Conservation (phyloP, 1,139 yeast genomes). For the Debaryomyces fabryi region DNA sequence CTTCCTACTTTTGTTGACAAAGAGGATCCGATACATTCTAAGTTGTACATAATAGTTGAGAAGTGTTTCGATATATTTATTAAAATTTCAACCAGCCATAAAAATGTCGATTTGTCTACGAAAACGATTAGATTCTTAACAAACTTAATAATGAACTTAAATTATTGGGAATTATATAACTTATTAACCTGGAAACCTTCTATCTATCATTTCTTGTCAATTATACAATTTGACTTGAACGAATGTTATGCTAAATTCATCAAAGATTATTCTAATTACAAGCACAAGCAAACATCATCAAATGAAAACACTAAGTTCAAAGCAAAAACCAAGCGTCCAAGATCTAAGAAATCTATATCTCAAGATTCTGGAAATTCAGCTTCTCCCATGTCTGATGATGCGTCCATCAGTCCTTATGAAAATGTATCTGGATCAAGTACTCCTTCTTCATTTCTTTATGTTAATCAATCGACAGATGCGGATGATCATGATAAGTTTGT, state of each 20-base stretch:
- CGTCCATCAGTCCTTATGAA: constrained; percentile 12
- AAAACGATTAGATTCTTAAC: constrained; percentile 44
- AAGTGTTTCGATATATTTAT: constrained; percentile 44
- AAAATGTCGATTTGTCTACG: constrained; percentile 37
- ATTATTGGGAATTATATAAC: constrained; percentile 52
- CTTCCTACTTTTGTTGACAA: constrained; percentile 26
- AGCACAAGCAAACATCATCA: constrained; percentile 23
- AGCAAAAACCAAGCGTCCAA: constrained; percentile 17
- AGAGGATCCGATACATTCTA: constrained; percentile 36
- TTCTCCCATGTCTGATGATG: constrained; percentile 16
- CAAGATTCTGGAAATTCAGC: constrained; percentile 8
- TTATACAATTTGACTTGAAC: constrained; percentile 43
- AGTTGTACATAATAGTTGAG: constrained; percentile 39
- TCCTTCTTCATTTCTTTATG: constrained; percentile 18
- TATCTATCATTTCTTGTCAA: constrained; percentile 41
- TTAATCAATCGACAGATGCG: constrained; percentile 23
- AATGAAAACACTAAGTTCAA: constrained; percentile 17
- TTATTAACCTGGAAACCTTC: constrained; percentile 48
- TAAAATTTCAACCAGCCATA: constrained; percentile 35
- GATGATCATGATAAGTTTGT: constrained; percentile 33
- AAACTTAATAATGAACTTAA: constrained; percentile 39
- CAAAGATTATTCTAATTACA: constrained; percentile 35
- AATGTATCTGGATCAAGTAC: constrained; percentile 17
- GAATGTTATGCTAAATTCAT: constrained; percentile 44
- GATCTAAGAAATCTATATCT: constrained; percentile 12